These are phyloP conservation scores for Coemansia brasiliensis DNA, from an alignment of 192 early-diverging fungal genomes.

Conservation along the genomic window DNA sequence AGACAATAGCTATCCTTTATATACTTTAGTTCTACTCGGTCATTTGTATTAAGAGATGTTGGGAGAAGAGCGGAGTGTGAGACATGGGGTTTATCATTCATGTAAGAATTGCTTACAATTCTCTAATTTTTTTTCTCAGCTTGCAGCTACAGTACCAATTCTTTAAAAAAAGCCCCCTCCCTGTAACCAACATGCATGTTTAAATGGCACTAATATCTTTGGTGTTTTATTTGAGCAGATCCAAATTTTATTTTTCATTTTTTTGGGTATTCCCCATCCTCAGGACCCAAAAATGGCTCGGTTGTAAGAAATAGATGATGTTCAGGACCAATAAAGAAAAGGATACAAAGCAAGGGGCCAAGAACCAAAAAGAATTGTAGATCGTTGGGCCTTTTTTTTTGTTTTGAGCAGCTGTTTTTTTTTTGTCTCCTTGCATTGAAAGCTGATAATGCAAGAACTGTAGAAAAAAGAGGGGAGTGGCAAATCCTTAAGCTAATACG, in stretches of 20 bases:
- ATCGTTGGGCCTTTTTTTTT: background rate
- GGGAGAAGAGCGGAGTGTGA: background rate
- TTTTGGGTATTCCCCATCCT: slow-evolving; percentile 5
- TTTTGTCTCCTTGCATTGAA: too few relatives aligned
- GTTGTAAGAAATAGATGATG: too few relatives aligned
- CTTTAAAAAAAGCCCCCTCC: background rate
- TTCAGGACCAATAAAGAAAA: too few relatives aligned
- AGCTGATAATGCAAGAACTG: slow-evolving; percentile 4
- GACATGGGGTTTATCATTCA: slow-evolving; percentile 1
- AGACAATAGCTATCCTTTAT: too few relatives aligned
- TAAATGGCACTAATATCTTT: background rate
- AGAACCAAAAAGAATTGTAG: background rate
- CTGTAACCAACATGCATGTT: slow-evolving; percentile 5
- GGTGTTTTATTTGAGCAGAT: too few relatives aligned
- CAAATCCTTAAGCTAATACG: too few relatives aligned
- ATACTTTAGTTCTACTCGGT: background rate
- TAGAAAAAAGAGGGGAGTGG: background rate
- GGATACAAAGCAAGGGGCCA: background rate
- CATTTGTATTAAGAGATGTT: background rate
- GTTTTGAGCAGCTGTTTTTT: background rate
- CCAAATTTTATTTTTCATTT: background rate
- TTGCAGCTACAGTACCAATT: too few relatives aligned
- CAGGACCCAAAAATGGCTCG: too few relatives aligned
- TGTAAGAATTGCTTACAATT: background rate
- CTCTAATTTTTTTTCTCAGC: too few relatives aligned